phyloP scores from a whole-genome alignment of 495 filamentous ascomycete species.

The Trichocladium uniseriatum region DNA sequence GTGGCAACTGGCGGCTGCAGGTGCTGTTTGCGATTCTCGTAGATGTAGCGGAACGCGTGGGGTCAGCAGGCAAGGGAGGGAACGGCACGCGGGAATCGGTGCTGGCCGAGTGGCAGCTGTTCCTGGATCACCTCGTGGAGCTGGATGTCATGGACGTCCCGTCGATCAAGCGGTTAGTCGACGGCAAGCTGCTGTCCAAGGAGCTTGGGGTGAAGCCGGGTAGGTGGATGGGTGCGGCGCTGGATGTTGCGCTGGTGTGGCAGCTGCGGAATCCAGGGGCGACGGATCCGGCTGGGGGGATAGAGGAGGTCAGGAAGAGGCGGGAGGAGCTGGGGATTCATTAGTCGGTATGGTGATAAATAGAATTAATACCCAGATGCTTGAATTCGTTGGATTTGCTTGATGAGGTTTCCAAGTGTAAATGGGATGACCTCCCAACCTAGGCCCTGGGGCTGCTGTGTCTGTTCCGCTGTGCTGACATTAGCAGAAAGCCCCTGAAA shows the following conservation, averaged over 20 bases:
- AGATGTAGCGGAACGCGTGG: conserved; percentile 44
- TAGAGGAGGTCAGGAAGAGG: conserved; percentile 53
- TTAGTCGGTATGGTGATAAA: background rate
- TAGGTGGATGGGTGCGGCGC: conserved; percentile 65
- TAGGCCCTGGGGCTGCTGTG: background rate
- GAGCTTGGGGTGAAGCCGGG: conserved; percentile 55
- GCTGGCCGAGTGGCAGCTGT: conserved; percentile 42
- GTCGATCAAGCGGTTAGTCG: conserved; percentile 49
- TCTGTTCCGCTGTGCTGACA: too few relatives aligned
- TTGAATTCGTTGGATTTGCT: too few relatives aligned
- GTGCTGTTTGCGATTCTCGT: conserved; percentile 60
- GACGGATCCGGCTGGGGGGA: conserved; percentile 48
- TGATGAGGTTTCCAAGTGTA: too few relatives aligned
- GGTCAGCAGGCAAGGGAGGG: conserved; percentile 3
- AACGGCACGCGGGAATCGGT: conserved; percentile 22
- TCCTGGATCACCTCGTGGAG: conserved; percentile 45
- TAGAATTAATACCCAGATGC: too few relatives aligned
- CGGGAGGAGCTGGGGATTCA: conserved; percentile 47
- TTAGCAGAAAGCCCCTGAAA: too few relatives aligned
- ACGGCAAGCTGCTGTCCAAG: conserved; percentile 55
- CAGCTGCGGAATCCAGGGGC: conserved; percentile 70
- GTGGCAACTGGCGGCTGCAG: conserved; percentile 64
- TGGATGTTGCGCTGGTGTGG: conserved; percentile 69
- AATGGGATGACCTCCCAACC: background rate
- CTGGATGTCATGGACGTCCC: conserved; percentile 43